Percentiles rank a stretch among this genome's conserved stretches.
phyloP scores from a whole-genome alignment of 148 eudicot species.

The Chenopodium suecicum region DNA sequence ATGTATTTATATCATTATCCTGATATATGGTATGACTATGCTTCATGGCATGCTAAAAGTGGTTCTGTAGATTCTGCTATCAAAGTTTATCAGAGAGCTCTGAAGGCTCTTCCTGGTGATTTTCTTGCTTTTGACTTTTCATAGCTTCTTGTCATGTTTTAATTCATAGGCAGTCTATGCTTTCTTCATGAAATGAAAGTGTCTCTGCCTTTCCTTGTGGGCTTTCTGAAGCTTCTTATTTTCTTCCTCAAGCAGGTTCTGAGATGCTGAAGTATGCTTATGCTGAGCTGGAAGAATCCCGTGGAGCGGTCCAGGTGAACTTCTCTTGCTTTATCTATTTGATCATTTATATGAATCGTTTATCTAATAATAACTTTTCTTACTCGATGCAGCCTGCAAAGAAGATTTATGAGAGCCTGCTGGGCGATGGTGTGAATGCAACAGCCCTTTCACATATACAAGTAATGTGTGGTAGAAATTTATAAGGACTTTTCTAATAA shows the following conservation, averaged over 20 bases:
- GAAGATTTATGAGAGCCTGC: constrained; percentile 80
- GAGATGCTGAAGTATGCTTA: constrained; percentile 85
- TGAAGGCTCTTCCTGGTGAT: constrained; percentile 98
- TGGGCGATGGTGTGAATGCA: constrained; percentile 67
- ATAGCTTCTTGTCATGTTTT: background rate
- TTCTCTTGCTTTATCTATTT: background rate
- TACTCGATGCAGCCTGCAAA: constrained; percentile 70
- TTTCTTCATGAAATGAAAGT: background rate
- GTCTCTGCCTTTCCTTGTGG: constrained; percentile 6
- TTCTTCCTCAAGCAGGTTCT: constrained; percentile 48
- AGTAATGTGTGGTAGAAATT: constrained; percentile 36
- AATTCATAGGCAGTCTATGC: background rate
- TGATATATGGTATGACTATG: constrained; percentile 98
- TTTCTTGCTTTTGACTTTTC: constrained; percentile 7
- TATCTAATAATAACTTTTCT: constrained; percentile 9
- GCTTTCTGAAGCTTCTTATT: background rate
- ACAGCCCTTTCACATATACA: constrained; percentile 90
- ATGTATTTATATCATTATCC: constrained; percentile 99
- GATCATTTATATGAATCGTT: background rate
- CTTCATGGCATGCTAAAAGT: constrained; percentile 92
- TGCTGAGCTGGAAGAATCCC: constrained; percentile 97
- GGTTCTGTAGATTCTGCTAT: constrained; percentile 87
- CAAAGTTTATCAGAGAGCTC: constrained; percentile 81
- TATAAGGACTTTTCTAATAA: background rate
- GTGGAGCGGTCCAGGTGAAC: constrained; percentile 80